These are phyloP conservation scores for Penicillium verrucosum DNA, from an alignment of 2,329 filamentous ascomycete genomes.

Conservation along the genomic window DNA sequence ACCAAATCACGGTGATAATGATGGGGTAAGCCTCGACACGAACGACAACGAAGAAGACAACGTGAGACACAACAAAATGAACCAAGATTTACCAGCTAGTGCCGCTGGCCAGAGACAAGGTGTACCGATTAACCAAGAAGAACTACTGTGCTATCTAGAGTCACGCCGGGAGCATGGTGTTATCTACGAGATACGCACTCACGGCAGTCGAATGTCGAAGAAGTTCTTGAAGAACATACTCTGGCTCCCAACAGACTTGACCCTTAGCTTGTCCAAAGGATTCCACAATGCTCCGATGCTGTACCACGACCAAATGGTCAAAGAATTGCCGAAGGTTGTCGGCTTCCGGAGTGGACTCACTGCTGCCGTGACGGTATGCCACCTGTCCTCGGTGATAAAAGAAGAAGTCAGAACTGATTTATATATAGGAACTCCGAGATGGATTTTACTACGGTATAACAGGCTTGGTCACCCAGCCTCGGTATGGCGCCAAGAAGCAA, in stretches of 20 bases:
- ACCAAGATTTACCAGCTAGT: not conserved
- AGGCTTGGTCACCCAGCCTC: conserved; percentile 75
- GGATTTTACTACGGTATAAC: conserved; percentile 79
- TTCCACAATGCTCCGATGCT: conserved; percentile 84
- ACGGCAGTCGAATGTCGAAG: conserved; percentile 49
- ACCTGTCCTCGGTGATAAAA: not conserved
- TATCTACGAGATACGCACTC: conserved; percentile 9
- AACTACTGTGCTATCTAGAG: conserved; percentile 9
- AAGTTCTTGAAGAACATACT: conserved; percentile 70
- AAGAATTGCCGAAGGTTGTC: conserved; percentile 73
- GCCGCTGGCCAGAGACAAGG: conserved; percentile 1
- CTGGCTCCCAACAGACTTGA: conserved; percentile 81
- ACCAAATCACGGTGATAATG: not conserved
- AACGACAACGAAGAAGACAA: not conserved
- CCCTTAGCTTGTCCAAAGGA: conserved; percentile 74
- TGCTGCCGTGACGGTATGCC: conserved; percentile 56
- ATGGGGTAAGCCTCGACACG: not conserved
- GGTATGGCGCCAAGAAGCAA: conserved; percentile 64
- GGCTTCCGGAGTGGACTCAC: conserved; percentile 71
- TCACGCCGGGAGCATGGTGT: not conserved
- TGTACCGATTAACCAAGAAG: conserved; percentile 9
- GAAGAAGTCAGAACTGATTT: not conserved
- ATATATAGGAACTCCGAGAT: conserved; percentile 61
- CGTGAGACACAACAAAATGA: not conserved
- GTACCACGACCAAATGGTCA: conserved; percentile 79